These are phyloP conservation scores for Bromus sterilis DNA, from an alignment of 176 grass and related monocot genomes.

Conservation along the genomic window DNA sequence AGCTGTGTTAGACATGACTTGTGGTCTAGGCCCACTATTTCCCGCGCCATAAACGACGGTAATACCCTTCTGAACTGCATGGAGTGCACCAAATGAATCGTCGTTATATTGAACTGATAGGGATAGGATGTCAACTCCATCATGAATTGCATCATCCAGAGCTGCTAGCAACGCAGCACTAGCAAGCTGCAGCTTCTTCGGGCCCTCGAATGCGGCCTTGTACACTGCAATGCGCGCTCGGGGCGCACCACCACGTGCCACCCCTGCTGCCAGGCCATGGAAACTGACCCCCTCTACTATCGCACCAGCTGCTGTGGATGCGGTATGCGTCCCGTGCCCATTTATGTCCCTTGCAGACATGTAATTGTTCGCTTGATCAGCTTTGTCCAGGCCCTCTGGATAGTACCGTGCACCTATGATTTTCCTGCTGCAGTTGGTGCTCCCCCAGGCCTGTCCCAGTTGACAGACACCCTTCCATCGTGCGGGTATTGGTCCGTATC, in stretches of 20 bases:
- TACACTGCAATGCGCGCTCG: slow-evolving; percentile 41
- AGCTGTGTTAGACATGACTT: slow-evolving; percentile 15
- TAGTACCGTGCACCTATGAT: slow-evolving; percentile 31
- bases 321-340: slow-evolving; percentile 22
- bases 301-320: slow-evolving; percentile 12
- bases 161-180: slow-evolving; percentile 26
- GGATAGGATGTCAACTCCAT: slow-evolving; percentile 38
- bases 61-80: slow-evolving; percentile 41
- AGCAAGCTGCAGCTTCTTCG: neutral
- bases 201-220: slow-evolving; percentile 7
- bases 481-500: neutral
- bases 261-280: slow-evolving; percentile 19
- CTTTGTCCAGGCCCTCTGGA: slow-evolving; percentile 12
- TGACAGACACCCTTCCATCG: slow-evolving; percentile 38
- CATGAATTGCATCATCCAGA: slow-evolving; percentile 44
- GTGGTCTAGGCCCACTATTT: slow-evolving; percentile 23
- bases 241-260: slow-evolving; percentile 31
- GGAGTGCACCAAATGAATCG: slow-evolving; percentile 15
- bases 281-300: slow-evolving; percentile 17
- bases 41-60: slow-evolving; percentile 32
- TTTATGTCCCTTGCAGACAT: slow-evolving; percentile 19
- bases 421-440: slow-evolving; percentile 27
- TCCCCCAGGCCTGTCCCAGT: slow-evolving; percentile 1
- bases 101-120: neutral
- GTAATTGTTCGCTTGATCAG: neutral